Percentiles rank a stretch among this genome's conserved stretches.
phyloP scores from a whole-genome alignment of 805 yeast genomes.

The Saccharomycopsis guyanensis region DNA sequence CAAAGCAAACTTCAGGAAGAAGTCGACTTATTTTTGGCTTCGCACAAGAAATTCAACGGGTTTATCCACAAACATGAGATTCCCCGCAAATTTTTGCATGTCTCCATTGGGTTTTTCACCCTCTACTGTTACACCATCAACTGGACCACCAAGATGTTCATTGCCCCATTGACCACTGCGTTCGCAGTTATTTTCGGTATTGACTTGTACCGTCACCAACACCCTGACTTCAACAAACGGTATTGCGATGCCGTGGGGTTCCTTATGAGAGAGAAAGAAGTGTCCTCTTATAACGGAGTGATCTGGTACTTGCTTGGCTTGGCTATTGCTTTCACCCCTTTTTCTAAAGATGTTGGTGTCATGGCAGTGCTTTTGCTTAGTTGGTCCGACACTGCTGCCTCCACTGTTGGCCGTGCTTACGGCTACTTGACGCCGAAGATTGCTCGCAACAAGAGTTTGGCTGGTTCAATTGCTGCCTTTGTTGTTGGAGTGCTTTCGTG shows the following conservation, averaged over 20 bases:
- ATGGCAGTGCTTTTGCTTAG: conserved; percentile 74
- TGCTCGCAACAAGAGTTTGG: conserved; percentile 69
- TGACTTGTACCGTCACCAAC: conserved; percentile 62
- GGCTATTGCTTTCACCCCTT: conserved; percentile 56
- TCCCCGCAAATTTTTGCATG: conserved; percentile 82
- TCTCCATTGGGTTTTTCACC: conserved; percentile 80
- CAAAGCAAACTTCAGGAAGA: conserved; percentile 26
- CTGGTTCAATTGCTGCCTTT: conserved; percentile 88
- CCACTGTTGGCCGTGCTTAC: conserved; percentile 80
- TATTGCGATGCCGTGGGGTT: conserved; percentile 69
- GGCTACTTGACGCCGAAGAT: conserved; percentile 81
- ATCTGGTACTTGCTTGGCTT: conserved; percentile 82
- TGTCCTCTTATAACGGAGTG: conserved; percentile 70
- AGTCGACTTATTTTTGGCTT: conserved; percentile 25
- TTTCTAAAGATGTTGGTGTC: conserved; percentile 74
- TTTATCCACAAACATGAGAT: conserved; percentile 76
- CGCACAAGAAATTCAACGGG: conserved; percentile 38
- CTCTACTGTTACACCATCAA: conserved; percentile 64
- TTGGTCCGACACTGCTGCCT: conserved; percentile 98
- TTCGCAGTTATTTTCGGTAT: conserved; percentile 49
- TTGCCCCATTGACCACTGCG: conserved; percentile 48
- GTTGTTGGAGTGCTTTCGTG: conserved; percentile 61
- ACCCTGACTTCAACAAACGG: conserved; percentile 51
- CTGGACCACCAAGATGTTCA: conserved; percentile 46
- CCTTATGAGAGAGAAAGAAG: conserved; percentile 79